Conservation (phyloP, 108 stramenopile species). For the Cyclotella distinguenda region DNA sequence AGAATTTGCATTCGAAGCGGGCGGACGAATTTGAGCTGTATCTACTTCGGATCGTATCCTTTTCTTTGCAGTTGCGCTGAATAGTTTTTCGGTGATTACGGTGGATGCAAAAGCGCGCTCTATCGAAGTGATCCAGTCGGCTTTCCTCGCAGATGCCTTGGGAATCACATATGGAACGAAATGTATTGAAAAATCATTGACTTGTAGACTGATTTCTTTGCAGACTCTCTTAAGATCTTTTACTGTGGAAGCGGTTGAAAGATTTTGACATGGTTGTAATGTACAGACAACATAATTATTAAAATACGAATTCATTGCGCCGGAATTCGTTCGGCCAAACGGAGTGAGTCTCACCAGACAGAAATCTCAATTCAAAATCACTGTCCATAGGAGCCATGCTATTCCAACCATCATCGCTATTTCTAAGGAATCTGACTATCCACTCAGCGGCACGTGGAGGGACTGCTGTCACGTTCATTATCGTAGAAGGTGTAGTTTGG, state of each 20-base stretch:
- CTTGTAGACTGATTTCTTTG: background rate
- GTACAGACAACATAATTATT: too few relatives aligned
- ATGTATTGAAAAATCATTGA: background rate
- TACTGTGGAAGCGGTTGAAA: too few relatives aligned
- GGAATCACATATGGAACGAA: background rate
- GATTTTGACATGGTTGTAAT: too few relatives aligned
- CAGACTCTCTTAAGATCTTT: too few relatives aligned
- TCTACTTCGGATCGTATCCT: background rate
- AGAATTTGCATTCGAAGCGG: too few relatives aligned
- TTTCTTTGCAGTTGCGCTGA: background rate
- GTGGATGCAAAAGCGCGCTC: background rate
- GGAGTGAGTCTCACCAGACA: conserved; percentile 5
- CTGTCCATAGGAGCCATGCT: background rate
- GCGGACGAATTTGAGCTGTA: too few relatives aligned
- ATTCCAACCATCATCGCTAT: background rate
- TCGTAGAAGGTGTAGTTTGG: background rate
- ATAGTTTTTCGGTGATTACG: background rate
- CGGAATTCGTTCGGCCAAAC: background rate
- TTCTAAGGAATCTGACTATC: conserved; percentile 17
- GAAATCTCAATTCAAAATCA: background rate
- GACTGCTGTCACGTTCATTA: background rate
- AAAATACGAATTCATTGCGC: too few relatives aligned
- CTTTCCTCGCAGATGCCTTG: background rate
- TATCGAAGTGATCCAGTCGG: background rate
- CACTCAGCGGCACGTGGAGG: conserved; percentile 24